Base-by-base conservation (phyloP, 2,329 filamentous ascomycete genomes). In the Lecanicillium sp. region DNA sequence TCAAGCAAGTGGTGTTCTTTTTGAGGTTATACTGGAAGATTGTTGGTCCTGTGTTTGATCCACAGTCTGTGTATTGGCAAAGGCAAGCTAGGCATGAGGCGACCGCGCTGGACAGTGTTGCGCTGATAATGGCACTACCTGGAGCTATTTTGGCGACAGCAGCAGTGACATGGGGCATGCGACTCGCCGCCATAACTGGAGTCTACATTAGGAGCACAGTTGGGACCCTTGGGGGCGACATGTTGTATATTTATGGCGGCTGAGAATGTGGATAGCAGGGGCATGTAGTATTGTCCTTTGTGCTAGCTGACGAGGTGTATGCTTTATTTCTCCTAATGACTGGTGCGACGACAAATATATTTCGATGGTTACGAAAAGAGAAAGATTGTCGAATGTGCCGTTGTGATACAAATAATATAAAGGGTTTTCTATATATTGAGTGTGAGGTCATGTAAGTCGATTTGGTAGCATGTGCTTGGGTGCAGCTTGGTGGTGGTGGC, bases 31-130 rank as follows among this genome's bases (percentile, higher is more conserved):
- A 64, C 48, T 64, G 54, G 60, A 42, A 39, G 29, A 43, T 58
- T 11, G 54, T 67, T 13, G 48, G 48, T 35, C 64, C 64, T 3
- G 60, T 66, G 11, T 63, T 69, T 41, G 49, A 64, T 47, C 44
- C 47, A 7, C 45, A 52, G 3, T 67, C 64, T 19, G 49, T 55
- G 22, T 51, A 60, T 38, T 60, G 63, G 58, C 39, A 46, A 38
- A 45, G 51, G 28, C 46, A 51, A 18, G 45, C 43, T 13, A 50
- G 40, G 25, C 38, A 50, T 15, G 41, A 53, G 31, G 38, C 43
- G 22, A 53, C 48, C 2, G 43, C 51, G 43, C 34, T 37, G 33
- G 34, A 45, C 15, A 25, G 35, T 2, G 35, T 49, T 12, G 42
- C 50, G 17, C 39, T 57, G 16, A 40, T 49, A 22, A 40, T 60